A percentile compares a stretch with the other conserved stretches of the same genome.
Evolutionary conservation across 2,329 filamentous ascomycete species (phyloP).

Genomic region (Endocalyx cinctus): DNA sequence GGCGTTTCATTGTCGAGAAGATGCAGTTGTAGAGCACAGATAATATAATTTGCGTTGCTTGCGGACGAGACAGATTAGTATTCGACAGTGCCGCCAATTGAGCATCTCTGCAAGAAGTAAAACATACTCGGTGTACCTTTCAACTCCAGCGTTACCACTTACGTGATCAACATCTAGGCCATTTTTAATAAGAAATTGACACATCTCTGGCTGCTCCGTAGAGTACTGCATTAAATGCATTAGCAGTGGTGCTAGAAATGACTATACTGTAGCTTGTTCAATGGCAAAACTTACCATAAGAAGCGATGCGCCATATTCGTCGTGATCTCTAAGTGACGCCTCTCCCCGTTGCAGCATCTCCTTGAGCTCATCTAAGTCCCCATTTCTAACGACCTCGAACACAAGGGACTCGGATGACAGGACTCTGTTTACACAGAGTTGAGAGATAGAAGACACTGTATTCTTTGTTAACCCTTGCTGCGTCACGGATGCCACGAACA

Average conservation of each 20-base stretch:
- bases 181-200: not conserved
- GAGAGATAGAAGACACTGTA: not conserved
- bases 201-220: not conserved
- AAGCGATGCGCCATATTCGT: slow-evolving; percentile 1
- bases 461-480: not conserved
- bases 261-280: too few relatives aligned
- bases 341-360: not conserved
- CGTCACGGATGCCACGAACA: slow-evolving; percentile 6
- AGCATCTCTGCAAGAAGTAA: not conserved
- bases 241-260: not conserved
- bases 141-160: not conserved
- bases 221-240: not conserved
- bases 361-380: not conserved
- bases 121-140: not conserved
- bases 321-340: slow-evolving; percentile 1
- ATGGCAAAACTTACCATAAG: not conserved
- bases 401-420: not conserved
- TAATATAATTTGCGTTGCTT: too few relatives aligned
- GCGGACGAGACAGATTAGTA: too few relatives aligned
- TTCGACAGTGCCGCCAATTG: not conserved
- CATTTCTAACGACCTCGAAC: not conserved
- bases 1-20: too few relatives aligned
- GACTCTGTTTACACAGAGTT: slow-evolving; percentile 1
- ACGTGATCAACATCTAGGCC: slow-evolving; percentile 1
- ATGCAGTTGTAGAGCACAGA: too few relatives aligned